Conservation (phyloP, 208 protist genomes). For the Crithidia acanthocephali region DNA sequence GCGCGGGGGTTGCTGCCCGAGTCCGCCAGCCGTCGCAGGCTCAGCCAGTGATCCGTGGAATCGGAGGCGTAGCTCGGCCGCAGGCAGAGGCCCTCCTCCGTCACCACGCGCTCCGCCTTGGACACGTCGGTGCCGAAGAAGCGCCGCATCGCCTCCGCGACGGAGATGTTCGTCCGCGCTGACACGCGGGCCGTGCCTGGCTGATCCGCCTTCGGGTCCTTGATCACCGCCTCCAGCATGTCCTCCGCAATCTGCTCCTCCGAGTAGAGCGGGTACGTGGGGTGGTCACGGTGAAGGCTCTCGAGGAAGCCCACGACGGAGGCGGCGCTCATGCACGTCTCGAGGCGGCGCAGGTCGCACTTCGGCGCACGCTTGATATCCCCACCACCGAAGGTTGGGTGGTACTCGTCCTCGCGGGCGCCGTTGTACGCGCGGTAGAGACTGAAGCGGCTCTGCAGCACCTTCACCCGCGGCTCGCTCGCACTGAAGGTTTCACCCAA, state of each 20-base stretch:
- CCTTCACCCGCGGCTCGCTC: constrained; percentile 71
- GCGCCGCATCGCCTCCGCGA: constrained; percentile 37
- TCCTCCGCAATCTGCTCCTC: constrained; percentile 17
- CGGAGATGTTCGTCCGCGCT: constrained; percentile 12
- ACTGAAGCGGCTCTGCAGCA: constrained; percentile 70
- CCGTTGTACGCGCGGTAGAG: constrained; percentile 82
- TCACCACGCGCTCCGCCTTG: constrained; percentile 25
- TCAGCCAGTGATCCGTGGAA: constrained; percentile 32
- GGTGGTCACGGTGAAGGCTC: constrained; percentile 20
- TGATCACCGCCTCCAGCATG: not conserved
- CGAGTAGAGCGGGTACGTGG: constrained; percentile 27
- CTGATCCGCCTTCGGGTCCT: not conserved
- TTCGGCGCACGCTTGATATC: constrained; percentile 52
- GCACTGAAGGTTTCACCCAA: constrained; percentile 69
- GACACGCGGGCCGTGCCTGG: not conserved
- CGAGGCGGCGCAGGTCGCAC: constrained; percentile 60
- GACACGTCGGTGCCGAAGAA: constrained; percentile 36
- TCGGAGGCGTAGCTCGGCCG: constrained; percentile 52
- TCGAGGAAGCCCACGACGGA: constrained; percentile 57
- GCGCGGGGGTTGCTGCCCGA: constrained; percentile 23
- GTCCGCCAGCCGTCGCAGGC: constrained; percentile 26
- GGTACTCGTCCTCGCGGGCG: constrained; percentile 61
- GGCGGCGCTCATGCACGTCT: constrained; percentile 56
- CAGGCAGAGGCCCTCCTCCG: constrained; percentile 61
- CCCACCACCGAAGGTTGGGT: constrained; percentile 51